phyloP scores from a whole-genome alignment of 768 basidiomycete species.

The Russula dissimulans region DNA sequence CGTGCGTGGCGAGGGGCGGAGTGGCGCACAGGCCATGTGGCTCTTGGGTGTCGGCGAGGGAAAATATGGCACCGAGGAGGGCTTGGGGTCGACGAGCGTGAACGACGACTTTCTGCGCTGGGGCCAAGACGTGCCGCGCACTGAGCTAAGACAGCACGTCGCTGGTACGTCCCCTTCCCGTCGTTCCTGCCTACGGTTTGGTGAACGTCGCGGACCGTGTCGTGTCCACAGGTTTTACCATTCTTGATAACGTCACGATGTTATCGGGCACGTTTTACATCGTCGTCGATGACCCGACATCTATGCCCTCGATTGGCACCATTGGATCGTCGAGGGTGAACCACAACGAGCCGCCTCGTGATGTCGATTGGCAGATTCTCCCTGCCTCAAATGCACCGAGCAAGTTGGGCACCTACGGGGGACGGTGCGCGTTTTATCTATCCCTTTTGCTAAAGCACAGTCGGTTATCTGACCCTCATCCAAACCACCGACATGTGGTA shows the following conservation, averaged over 20 bases:
- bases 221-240: conserved; percentile 65
- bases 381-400: conserved; percentile 19
- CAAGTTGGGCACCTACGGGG: conserved; percentile 26
- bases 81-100: conserved; percentile 27
- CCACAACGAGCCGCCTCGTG: conserved; percentile 33
- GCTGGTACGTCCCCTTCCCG: conserved; percentile 39
- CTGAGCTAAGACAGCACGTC: conserved; percentile 50
- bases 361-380: conserved; percentile 46
- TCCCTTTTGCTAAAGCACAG: not conserved
- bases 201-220: not conserved
- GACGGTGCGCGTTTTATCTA: conserved; percentile 21
- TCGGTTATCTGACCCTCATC: not conserved
- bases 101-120: conserved; percentile 49
- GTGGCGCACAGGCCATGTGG: conserved; percentile 22
- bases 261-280: conserved; percentile 64
- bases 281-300: conserved; percentile 53
- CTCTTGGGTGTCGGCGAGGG: conserved; percentile 20
- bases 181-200: not conserved
- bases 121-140: conserved; percentile 45
- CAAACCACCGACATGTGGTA: conserved; percentile 20
- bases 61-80: conserved; percentile 21
- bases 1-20: conserved; percentile 34
- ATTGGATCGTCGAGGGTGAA: conserved; percentile 37
- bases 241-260: conserved; percentile 76
- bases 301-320: conserved; percentile 47